These are phyloP conservation scores for Rhodosporidiobolus odoratus DNA, from an alignment of 768 basidiomycete genomes.

Conservation along the genomic window DNA sequence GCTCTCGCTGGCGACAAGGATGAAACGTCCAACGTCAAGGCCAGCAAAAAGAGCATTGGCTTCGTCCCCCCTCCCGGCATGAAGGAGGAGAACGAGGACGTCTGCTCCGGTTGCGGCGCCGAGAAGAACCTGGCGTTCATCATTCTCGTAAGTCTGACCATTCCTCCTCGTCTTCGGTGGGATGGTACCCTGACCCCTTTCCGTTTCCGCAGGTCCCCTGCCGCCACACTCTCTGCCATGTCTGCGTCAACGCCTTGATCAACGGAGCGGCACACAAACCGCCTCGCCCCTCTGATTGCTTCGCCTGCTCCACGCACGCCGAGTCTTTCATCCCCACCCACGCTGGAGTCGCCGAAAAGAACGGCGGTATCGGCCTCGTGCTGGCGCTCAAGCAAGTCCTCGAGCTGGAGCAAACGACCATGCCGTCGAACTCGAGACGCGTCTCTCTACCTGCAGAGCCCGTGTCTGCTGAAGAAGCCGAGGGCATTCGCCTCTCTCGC, in stretches of 20 bases:
- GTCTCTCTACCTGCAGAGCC: background rate
- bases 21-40: no score
- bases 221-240: slow-evolving; percentile 26
- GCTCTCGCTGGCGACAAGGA: no score
- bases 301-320: slow-evolving; percentile 13
- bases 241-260: slow-evolving; percentile 34
- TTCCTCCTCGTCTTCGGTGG: background rate
- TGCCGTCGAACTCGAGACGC: no score
- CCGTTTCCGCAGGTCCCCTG: slow-evolving; percentile 1
- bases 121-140: slow-evolving; percentile 17
- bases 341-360: background rate
- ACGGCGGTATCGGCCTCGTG: slow-evolving; percentile 13
- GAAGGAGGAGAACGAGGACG: background rate
- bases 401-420: background rate
- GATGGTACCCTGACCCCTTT: background rate
- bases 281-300: slow-evolving; percentile 31
- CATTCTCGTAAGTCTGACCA: slow-evolving; percentile 13
- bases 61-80: background rate
- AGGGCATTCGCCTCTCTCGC: background rate
- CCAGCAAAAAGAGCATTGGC: background rate
- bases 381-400: background rate
- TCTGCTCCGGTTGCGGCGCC: slow-evolving; percentile 17
- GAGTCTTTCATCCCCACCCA: background rate
- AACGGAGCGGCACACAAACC: slow-evolving; percentile 37
- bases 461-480: background rate